phyloP scores from a whole-genome alignment of 495 filamentous ascomycete species.

The Penicillium crystallinum region DNA sequence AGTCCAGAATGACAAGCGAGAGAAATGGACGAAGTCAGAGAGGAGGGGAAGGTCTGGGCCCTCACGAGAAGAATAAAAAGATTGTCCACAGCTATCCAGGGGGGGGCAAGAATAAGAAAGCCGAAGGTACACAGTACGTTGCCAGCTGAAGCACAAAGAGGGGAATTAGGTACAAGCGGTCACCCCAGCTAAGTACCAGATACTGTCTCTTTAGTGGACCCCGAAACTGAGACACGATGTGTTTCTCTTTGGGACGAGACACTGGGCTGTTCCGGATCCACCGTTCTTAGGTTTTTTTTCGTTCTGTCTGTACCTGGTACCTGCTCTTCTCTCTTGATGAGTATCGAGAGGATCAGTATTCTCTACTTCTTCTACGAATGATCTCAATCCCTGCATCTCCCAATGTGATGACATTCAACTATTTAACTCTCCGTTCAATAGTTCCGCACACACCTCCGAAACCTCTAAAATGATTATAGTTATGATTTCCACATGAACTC shows the following conservation, averaged over 20 bases:
- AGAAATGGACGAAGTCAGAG: slow-evolving; percentile 19
- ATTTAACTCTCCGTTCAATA: slow-evolving; percentile 1
- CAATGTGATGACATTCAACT: background rate
- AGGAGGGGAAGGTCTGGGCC: slow-evolving; percentile 7
- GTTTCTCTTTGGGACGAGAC: slow-evolving; percentile 23
- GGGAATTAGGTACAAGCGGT: background rate
- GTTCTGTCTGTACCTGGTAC: too few species aligned
- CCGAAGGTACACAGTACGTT: background rate
- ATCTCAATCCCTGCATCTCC: background rate
- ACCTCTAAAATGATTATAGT: background rate
- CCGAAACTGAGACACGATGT: slow-evolving; percentile 35
- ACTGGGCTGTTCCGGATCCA: slow-evolving; percentile 5
- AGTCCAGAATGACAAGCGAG: slow-evolving; percentile 29
- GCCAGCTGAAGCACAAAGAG: background rate
- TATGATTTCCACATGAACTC: background rate
- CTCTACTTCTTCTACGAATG: background rate
- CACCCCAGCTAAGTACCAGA: slow-evolving; percentile 7
- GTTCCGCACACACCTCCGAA: background rate
- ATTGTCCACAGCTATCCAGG: slow-evolving; percentile 7
- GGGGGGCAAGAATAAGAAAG: background rate
- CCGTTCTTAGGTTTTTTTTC: slow-evolving; percentile 1
- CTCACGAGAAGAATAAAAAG: background rate
- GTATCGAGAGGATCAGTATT: too few species aligned
- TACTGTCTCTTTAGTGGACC: slow-evolving; percentile 15
- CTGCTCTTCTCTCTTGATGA: too few species aligned